Base-by-base conservation (phyloP, 106 monocot species). In the Dendrobium nobile region DNA sequence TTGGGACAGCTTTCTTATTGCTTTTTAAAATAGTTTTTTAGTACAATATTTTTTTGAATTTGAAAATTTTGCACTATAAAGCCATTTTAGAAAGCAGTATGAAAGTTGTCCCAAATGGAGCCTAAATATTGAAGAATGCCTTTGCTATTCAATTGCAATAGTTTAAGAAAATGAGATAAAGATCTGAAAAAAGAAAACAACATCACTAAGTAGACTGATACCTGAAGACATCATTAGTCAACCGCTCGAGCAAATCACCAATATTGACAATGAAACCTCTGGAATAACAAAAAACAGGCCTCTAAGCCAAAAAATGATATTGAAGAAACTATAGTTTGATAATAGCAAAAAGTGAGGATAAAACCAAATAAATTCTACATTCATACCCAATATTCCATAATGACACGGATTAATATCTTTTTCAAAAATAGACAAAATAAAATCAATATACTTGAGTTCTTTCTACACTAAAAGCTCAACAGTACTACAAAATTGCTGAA, bases 191-290 rank as follows among this genome's bases (percentile, higher is more conserved):
- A 22, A 24, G 26, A 64, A 24, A 64, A 64, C 20, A 24, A 26
- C 26, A 24, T 22, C 37, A 20, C 20, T 9, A 64, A 22, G 64
- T 24, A 64, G 64, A 64, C 6, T 72, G 15, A 28, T 72, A 94
- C 96, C 93, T 93, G 92, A 96, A 96, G 72, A 89, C 78, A 24
- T 90, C 75, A 84, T 96, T 96, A 77, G 90, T 96, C 96, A 93
- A 93, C 27, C 93, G 85, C 77, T 96, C 96, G 67, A 96, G 93
- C 96, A 96, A 90, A 78, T 96, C 96, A 28, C 96, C 96, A 79
- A 96, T 85, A 88, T 96, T 96, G 48, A 96, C 92, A 44, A 96
- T 88, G 76, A 96, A 92, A 16, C 83, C 93, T 80, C 96, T 96
- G 92, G 5, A 85, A 85, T 3, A 37, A 3, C 4, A 33, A 72